Base-by-base conservation (phyloP, 1,284 basidiomycete genomes). In the Ceratobasidium theobromae region DNA sequence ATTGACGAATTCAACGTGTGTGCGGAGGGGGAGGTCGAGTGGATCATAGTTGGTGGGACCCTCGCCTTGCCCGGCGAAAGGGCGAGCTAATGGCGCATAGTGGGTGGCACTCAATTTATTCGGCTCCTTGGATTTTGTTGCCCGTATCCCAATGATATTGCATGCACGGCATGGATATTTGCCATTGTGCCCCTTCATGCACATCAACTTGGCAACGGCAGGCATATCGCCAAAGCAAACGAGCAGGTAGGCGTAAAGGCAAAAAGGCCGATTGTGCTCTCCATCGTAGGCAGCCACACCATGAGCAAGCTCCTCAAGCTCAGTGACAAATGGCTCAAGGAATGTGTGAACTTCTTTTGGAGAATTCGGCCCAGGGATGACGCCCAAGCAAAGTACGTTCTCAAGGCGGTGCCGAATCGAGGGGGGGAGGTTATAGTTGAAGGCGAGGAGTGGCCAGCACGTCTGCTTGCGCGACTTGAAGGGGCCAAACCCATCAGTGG, bases 381-480 rank as follows among this genome's bases (percentile, higher is more conserved):
- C 52, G 16, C 69, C 68, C 18, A 71, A 30, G 38, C 60, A 65
- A 21, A 69, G 14, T 16, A 71, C 53, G 35, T 71, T 55, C 30
- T 58, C 25, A 14, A 67, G 49, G 16, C 68, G 69, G 11, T 57
- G 62, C 16, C 67, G 69, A 14, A 57, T 52, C n/a, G 48, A 27
- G 8, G 69, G 70, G 4, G 51, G 65, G 9, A 71, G 65, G 55
- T 71, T 71, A 48, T 66, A 69, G 38, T 70, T 71, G 67, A 71
- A 53, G 1, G 64, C 25, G 32, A 71, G 65, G 6, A 70, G 51
- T 14, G 69, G 70, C 69, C 70, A 70, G 53, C 74, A 73, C 1
- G 78, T 79, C 14, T 74, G 70, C 14, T 75, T 77, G 6, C 65
- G 53, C 16, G 45, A 40, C 51, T 69, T 68, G 60, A 67, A 67